phyloP scores from a whole-genome alignment of 352 stramenopile genomes.

The Peronospora destructor region DNA sequence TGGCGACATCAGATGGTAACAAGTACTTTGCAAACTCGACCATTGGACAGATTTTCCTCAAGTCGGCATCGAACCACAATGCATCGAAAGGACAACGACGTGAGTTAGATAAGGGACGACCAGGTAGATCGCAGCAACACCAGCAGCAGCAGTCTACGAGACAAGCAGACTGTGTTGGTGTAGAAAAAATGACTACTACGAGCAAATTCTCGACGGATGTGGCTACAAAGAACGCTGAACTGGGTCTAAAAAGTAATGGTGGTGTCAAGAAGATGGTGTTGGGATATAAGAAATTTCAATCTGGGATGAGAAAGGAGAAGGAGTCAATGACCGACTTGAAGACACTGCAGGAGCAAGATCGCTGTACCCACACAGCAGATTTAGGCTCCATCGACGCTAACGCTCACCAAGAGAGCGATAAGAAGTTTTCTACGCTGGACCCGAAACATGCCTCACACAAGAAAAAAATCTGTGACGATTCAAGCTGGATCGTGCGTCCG shows the following conservation, averaged over 20 bases:
- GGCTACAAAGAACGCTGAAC: constrained; percentile 1
- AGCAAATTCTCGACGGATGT: neutral
- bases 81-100: too few species aligned
- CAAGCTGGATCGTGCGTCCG: constrained; percentile 31
- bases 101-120: neutral
- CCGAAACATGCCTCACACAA: constrained; percentile 6
- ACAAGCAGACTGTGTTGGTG: constrained; percentile 17
- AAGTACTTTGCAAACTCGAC: constrained; percentile 40
- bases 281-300: constrained; percentile 24
- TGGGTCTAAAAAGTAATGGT: constrained; percentile 3
- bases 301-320: constrained; percentile 22
- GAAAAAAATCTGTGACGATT: constrained; percentile 33
- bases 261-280: constrained; percentile 20
- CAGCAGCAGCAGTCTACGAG: constrained; percentile 4
- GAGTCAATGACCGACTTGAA: constrained; percentile 9
- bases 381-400: constrained; percentile 4
- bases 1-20: constrained; percentile 33
- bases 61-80: neutral
- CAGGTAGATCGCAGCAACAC: constrained; percentile 7
- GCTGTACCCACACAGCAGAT: constrained; percentile 5
- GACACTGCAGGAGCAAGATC: constrained; percentile 7
- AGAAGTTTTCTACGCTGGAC: constrained; percentile 34
- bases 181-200: neutral
- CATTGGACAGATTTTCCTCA: constrained; percentile 42
- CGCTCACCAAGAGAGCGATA: constrained; percentile 7